Base-by-base conservation (phyloP, 2,329 filamentous ascomycete genomes). In the Sordariomycetes sp. region DNA sequence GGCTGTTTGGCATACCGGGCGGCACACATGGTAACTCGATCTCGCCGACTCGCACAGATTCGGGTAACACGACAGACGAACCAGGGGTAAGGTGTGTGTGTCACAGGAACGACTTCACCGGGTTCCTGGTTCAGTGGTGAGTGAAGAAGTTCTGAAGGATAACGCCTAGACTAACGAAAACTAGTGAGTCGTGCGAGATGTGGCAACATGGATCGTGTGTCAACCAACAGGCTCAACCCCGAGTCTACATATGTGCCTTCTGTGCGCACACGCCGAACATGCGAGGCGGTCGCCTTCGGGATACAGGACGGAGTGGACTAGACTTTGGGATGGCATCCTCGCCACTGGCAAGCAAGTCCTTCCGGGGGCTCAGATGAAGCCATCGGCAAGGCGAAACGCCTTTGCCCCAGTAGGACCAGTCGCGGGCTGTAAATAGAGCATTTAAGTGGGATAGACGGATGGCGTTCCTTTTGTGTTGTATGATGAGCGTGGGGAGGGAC, bases 51-150 rank as follows among this genome's bases (percentile, higher is more conserved):
- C 66, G 63, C 6, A 28, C 29, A 18, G 35, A 23, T n/a, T 26
- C 34, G n/a, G 30, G 26, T 9, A 26, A 30, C 7, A 35, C 33
- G 8, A 52, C 52, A 16, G 56, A 62, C 17, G 57, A 53, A 29
- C 60, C 61, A 28, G 57, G 56, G 16, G 64, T 79, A 21, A 64
- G 75, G 40, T 81, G 76, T 44, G 60, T 78, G 14, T 81, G 76
- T 49, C 64, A 65, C 37, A 53, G 56, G 34, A 61, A 66, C 28
- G 61, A 65, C 30, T 62, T 65, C 32, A 64, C 68, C 42, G 61
- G 59, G 38, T 75, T 75, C 43, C 68, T 80, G 66, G 66, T 81
- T 38, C 73, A 78, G 54, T 81, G 76, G 76, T 80, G 63, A 39
- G 68, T 18, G 25, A 25, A n/a, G n/a, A 30, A 32, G 27, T 31